Conservation (phyloP, 306 rosid genomes). For the Heteromeles arbutifolia region DNA sequence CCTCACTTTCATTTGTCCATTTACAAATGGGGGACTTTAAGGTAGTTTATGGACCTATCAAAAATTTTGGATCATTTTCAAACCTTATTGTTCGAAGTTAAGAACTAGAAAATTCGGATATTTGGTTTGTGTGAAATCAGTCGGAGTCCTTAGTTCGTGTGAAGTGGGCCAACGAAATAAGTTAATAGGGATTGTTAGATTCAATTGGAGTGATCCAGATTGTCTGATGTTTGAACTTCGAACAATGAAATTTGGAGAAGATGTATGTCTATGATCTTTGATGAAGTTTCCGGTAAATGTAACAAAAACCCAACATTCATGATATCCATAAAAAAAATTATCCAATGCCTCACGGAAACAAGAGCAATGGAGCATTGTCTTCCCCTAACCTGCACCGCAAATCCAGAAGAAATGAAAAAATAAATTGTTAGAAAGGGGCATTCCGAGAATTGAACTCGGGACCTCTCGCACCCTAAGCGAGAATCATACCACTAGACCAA, state of each 20-base stretch:
- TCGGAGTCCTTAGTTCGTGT: no score
- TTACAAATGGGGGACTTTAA: background rate
- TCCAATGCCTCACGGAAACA: background rate
- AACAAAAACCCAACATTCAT: background rate
- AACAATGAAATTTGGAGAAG: no score
- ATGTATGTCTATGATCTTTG: background rate
- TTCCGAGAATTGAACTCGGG: slow-evolving; percentile 9
- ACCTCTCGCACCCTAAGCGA: slow-evolving; percentile 14
- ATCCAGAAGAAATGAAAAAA: background rate
- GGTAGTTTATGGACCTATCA: background rate
- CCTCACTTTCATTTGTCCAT: slow-evolving; percentile 6
- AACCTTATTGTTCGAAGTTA: no score
- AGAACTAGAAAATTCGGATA: rapidly evolving
- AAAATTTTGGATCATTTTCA: no score
- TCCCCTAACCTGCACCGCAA: no score
- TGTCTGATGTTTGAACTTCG: no score
- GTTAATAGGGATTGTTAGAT: no score
- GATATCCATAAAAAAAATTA: background rate
- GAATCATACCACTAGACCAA: slow-evolving; percentile 16
- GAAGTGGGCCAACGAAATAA: no score
- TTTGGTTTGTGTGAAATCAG: no score
- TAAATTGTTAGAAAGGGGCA: background rate
- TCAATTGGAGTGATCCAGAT: no score
- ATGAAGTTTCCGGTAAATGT: background rate
- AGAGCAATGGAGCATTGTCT: background rate